phyloP scores from a whole-genome alignment of 805 yeast genomes.

The Nakazawaea ambrosiae region DNA sequence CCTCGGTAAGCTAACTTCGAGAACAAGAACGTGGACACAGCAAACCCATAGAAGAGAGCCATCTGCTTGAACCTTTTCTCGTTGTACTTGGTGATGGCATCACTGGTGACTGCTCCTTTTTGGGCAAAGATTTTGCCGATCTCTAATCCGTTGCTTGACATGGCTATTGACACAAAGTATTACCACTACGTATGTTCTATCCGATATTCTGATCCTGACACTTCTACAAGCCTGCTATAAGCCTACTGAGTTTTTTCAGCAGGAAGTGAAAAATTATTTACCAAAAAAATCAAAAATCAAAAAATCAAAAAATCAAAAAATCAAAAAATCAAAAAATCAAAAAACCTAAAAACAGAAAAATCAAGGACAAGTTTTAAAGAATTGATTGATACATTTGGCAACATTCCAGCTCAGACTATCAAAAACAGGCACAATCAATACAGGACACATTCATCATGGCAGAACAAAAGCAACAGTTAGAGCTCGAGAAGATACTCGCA shows the following conservation, averaged over 20 bases:
- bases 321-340: background rate
- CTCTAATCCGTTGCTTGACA: slow-evolving; percentile 16
- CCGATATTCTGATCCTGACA: no score
- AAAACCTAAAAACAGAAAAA: background rate
- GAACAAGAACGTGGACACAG: slow-evolving; percentile 63
- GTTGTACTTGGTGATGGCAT: slow-evolving; percentile 41
- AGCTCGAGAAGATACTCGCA: no score
- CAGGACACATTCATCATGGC: background rate
- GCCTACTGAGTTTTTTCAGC: no score
- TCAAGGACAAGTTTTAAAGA: background rate
- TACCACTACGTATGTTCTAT: background rate
- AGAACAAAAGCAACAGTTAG: no score
- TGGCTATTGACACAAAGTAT: no score
- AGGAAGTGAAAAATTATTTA: background rate
- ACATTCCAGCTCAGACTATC: no score
- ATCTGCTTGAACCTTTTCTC: slow-evolving; percentile 64
- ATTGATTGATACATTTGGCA: no score
- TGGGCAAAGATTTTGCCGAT: slow-evolving; percentile 24
- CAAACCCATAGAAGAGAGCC: slow-evolving; percentile 64
- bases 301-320: background rate
- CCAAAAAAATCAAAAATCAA: background rate
- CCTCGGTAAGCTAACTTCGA: slow-evolving; percentile 73
- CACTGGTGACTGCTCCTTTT: slow-evolving; percentile 17
- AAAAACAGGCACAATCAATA: background rate
- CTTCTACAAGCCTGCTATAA: no score